phyloP scores from a whole-genome alignment of 2,329 filamentous ascomycete genomes.

The Ampelomyces quisqualis region DNA sequence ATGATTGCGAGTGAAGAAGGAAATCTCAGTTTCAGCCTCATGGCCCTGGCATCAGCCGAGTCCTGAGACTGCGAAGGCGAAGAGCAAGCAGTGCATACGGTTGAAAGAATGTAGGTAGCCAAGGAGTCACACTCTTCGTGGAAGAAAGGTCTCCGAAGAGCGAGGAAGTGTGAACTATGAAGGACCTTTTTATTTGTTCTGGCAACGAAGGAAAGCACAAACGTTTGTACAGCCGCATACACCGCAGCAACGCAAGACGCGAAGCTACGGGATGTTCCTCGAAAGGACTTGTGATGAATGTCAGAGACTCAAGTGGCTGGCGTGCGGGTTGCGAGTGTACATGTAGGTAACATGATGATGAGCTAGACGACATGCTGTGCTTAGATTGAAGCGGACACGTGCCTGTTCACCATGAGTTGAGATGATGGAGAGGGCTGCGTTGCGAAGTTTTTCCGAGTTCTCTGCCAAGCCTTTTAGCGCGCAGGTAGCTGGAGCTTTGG shows the following conservation, averaged over 20 bases:
- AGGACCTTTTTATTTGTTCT: constrained; percentile 51
- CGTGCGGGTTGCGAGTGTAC: constrained; percentile 36
- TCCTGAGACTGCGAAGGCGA: no score
- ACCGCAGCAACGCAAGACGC: constrained; percentile 51
- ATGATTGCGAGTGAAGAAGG: constrained; percentile 20
- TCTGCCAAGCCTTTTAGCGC: constrained; percentile 10
- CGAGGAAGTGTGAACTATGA: constrained; percentile 58
- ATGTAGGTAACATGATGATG: not conserved
- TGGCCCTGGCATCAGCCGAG: no score
- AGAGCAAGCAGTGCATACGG: no score
- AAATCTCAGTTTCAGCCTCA: constrained; percentile 33
- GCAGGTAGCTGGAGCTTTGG: constrained; percentile 14
- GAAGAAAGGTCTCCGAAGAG: constrained; percentile 44
- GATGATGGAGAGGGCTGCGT: not conserved
- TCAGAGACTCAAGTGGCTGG: constrained; percentile 51
- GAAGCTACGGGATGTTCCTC: constrained; percentile 48
- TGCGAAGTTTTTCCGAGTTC: not conserved
- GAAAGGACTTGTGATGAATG: constrained; percentile 48
- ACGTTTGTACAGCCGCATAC: constrained; percentile 45
- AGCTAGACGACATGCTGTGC: not conserved
- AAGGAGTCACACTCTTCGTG: constrained; percentile 56
- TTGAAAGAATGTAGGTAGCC: constrained; percentile 50
- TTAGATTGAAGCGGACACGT: constrained; percentile 1
- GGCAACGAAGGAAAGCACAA: constrained; percentile 48
- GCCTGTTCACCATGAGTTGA: not conserved